Percentiles rank a stretch among this genome's conserved stretches.
phyloP scores from a whole-genome alignment of 345 rosid species.

The Brassica juncea region DNA sequence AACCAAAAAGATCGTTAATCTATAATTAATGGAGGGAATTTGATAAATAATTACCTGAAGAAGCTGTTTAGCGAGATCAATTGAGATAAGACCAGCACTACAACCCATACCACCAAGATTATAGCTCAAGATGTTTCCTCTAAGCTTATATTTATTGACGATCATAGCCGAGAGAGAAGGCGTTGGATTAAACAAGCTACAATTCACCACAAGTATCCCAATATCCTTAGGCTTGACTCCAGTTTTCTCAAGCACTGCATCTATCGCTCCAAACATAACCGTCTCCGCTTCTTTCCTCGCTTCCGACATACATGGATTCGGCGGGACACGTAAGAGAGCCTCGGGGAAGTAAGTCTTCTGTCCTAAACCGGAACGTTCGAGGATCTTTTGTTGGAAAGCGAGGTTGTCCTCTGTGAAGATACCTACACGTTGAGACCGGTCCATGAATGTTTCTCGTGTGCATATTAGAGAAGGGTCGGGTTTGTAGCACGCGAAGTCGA shows the following conservation, averaged over 20 bases:
- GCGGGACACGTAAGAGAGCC: conserved; percentile 43
- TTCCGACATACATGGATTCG: neutral
- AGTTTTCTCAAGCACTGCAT: conserved; percentile 49
- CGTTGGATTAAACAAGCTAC: conserved; percentile 1
- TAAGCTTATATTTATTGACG: conserved; percentile 53
- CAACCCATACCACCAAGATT: conserved; percentile 68
- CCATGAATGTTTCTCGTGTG: conserved; percentile 65
- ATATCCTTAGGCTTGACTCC: conserved; percentile 43
- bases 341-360: conserved; percentile 69
- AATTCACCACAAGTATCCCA: conserved; percentile 42
- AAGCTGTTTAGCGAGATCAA: conserved; percentile 58
- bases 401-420: conserved; percentile 63
- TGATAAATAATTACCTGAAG: conserved; percentile 46
- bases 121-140: conserved; percentile 48
- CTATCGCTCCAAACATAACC: conserved; percentile 54
- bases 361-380: conserved; percentile 80
- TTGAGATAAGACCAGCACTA: conserved; percentile 58
- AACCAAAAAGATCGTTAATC: neutral
- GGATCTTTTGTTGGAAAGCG: conserved; percentile 75
- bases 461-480: conserved; percentile 54
- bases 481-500: conserved; percentile 78
- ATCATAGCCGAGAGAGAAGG: neutral
- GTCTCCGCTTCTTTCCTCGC: conserved; percentile 30
- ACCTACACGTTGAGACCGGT: conserved; percentile 46
- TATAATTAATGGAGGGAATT: neutral